Evolutionary conservation across 2,329 filamentous ascomycete species (phyloP).

Genomic region (Apiospora koreana): DNA sequence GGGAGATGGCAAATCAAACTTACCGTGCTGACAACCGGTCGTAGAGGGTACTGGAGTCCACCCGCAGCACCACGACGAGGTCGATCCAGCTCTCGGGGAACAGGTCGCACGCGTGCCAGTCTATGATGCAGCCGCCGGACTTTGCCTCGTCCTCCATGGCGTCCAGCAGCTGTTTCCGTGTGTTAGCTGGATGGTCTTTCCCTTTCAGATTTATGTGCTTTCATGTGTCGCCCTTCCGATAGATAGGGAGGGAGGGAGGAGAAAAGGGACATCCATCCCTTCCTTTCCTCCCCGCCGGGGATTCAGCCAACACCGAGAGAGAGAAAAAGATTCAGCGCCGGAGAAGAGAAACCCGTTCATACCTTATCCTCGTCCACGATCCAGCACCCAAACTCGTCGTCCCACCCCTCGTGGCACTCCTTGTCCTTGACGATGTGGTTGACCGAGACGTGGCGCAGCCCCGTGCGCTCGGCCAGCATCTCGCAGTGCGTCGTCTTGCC

Average conservation of each 20-base stretch:
- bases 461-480: slow-evolving; percentile 72
- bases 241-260: no score
- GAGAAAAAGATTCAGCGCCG: no score
- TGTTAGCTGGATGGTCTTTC: background rate
- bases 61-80: slow-evolving; percentile 86
- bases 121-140: slow-evolving; percentile 82
- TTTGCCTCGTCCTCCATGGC: slow-evolving; percentile 81
- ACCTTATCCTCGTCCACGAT: slow-evolving; percentile 98
- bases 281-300: no score
- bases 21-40: slow-evolving; percentile 78
- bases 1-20: no score
- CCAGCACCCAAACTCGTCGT: slow-evolving; percentile 83
- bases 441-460: slow-evolving; percentile 80
- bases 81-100: slow-evolving; percentile 95
- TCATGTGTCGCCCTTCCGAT: no score
- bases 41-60: slow-evolving; percentile 77
- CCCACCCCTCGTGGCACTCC: slow-evolving; percentile 83
- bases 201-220: no score
- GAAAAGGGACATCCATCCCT: no score
- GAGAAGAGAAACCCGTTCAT: no score
- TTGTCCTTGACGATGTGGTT: slow-evolving; percentile 91
- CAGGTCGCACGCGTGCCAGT: slow-evolving; percentile 97
- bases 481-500: slow-evolving; percentile 95
- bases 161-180: slow-evolving; percentile 68
- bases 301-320: no score